Percentiles rank a stretch among this genome's conserved stretches.
Evolutionary conservation across 305 asterid species (phyloP).

Genomic region (Plantago rigida): DNA sequence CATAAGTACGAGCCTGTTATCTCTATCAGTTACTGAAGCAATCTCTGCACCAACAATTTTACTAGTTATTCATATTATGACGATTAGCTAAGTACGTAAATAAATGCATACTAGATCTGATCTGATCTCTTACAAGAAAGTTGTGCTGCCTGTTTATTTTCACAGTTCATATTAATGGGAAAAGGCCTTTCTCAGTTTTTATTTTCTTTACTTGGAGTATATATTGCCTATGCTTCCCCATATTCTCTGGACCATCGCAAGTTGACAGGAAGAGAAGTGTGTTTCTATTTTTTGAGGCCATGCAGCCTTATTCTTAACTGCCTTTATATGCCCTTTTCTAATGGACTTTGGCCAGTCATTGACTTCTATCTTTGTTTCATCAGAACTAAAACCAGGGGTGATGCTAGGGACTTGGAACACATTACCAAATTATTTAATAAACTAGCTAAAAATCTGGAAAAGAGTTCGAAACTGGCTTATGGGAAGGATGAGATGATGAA

Average conservation of each 20-base stretch:
- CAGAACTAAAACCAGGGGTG: constrained; percentile 65
- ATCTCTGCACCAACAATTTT: too few relatives aligned
- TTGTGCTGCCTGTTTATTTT: too few relatives aligned
- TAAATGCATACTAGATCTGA: too few relatives aligned
- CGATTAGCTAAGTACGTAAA: too few relatives aligned
- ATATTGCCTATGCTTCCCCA: neutral
- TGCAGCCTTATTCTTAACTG: neutral
- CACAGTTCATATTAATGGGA: too few relatives aligned
- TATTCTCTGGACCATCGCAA: neutral
- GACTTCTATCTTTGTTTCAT: constrained; percentile 13
- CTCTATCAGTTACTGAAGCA: too few relatives aligned
- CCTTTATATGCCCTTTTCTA: too few relatives aligned
- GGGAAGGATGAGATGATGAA: constrained; percentile 50
- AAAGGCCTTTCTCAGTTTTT: too few relatives aligned
- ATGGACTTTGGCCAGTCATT: neutral
- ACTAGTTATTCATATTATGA: too few relatives aligned
- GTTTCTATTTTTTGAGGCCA: neutral
- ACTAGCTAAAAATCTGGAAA: constrained; percentile 76
- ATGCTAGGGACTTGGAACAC: constrained; percentile 57
- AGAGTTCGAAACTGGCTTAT: constrained; percentile 45
- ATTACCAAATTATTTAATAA: constrained; percentile 62
- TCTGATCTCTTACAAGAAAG: too few relatives aligned
- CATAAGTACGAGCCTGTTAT: too few relatives aligned
- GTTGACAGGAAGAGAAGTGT: neutral
- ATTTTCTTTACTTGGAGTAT: too few relatives aligned